phyloP scores from a whole-genome alignment of 2,329 filamentous ascomycete species.

The Colletotrichum godetiae region DNA sequence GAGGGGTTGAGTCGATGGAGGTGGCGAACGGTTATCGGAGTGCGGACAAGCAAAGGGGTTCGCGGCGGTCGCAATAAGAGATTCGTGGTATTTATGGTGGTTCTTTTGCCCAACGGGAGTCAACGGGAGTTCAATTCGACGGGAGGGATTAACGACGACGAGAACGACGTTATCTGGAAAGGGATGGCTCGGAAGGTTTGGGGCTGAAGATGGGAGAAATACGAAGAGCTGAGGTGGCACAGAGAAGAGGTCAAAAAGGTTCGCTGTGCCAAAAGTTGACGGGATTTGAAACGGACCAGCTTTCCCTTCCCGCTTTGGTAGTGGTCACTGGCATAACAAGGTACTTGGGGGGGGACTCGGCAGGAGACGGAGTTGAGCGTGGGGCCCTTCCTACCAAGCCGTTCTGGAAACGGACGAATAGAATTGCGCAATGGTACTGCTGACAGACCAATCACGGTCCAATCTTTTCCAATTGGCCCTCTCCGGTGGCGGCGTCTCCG shows the following conservation, averaged over 20 bases:
- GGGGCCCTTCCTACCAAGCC: slow-evolving; percentile 11
- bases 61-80: slow-evolving; percentile 1
- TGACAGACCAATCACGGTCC: slow-evolving; percentile 19
- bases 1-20: neutral
- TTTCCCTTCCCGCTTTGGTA: slow-evolving; percentile 25
- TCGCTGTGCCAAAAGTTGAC: slow-evolving; percentile 5
- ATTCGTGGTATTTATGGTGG: neutral
- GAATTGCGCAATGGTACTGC: slow-evolving; percentile 5
- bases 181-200: slow-evolving; percentile 1
- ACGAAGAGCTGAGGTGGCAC: slow-evolving; percentile 9
- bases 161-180: neutral
- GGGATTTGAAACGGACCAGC: slow-evolving; percentile 33
- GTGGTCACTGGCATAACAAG: neutral
- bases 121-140: neutral
- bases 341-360: neutral
- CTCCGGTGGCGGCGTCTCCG: slow-evolving; percentile 28
- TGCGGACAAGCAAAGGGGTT: neutral
- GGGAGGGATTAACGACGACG: neutral
- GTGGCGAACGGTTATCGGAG: slow-evolving; percentile 7
- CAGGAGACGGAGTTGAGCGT: slow-evolving; percentile 33
- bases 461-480: slow-evolving; percentile 21
- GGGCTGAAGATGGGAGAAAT: slow-evolving; percentile 3
- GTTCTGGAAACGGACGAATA: slow-evolving; percentile 10
- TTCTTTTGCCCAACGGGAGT: slow-evolving; percentile 9
- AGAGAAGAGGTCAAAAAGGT: slow-evolving; percentile 10